phyloP scores from a whole-genome alignment of 495 filamentous ascomycete genomes.

The Clavariopsis aquatica region DNA sequence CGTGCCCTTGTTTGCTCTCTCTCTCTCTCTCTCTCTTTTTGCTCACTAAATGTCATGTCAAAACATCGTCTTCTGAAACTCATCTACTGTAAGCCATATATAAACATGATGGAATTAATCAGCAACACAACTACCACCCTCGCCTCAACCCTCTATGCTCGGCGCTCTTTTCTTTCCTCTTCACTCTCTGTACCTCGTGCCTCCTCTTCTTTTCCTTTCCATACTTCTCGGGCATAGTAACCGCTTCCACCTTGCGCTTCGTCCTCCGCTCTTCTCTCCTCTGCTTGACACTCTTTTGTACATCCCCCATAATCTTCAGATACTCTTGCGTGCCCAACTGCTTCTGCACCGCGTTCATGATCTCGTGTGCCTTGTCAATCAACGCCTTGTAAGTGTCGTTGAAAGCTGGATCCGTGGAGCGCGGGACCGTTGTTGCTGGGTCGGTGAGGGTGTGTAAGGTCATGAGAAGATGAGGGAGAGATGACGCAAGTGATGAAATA shows the following conservation, averaged over 20 bases:
- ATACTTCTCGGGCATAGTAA: slow-evolving; percentile 75
- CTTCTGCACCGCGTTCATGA: slow-evolving; percentile 74
- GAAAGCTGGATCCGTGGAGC: slow-evolving; percentile 66
- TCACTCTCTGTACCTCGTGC: slow-evolving; percentile 79
- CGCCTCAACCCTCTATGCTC: slow-evolving; percentile 70
- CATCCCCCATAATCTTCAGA: slow-evolving; percentile 64
- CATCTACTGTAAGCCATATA: too few species aligned
- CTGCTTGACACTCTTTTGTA: slow-evolving; percentile 66
- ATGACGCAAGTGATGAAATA: slow-evolving; percentile 57
- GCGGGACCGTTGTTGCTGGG: slow-evolving; percentile 66
- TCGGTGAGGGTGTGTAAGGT: slow-evolving; percentile 86
- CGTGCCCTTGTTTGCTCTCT: too few species aligned
- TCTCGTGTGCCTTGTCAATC: slow-evolving; percentile 65
- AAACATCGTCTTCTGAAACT: too few species aligned
- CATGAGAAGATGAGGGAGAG: slow-evolving; percentile 67
- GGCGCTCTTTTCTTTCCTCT: slow-evolving; percentile 71
- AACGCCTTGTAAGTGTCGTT: slow-evolving; percentile 66
- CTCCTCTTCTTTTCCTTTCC: slow-evolving; percentile 80
- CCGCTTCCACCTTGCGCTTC: slow-evolving; percentile 84
- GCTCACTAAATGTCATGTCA: too few species aligned
- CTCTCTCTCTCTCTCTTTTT: too few species aligned
- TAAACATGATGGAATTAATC: too few species aligned
- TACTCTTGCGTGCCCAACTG: slow-evolving; percentile 81
- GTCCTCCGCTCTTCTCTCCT: slow-evolving; percentile 69
- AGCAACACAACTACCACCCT: slow-evolving; percentile 61